Evolutionary conservation across 2,329 filamentous ascomycete genomes (phyloP), one percentile per base, ranked within the genome.

Genomic region (Pezicula carpinea): DNA sequence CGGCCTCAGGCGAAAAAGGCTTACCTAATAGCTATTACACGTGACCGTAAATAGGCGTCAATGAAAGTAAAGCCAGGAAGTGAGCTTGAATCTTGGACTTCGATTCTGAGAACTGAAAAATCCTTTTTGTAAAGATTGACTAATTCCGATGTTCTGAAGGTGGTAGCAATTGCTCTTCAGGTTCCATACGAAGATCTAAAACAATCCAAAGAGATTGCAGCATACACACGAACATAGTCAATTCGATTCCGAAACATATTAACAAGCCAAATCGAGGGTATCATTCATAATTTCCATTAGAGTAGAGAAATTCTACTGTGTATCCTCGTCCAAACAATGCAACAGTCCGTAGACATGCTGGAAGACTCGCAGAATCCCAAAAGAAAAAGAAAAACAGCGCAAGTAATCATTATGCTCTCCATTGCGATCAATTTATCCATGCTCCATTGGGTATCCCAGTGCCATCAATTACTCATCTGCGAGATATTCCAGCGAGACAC

Each of bases 291-390:
- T 51, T n/a, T 36, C 17, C 35, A 48, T 43, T 53, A 34, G n/a
- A 36, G 32, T 29, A 33, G 46, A 51, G 42, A 43, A 47, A 35
- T 40, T 39, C 42, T 51, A 38, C 50, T 43, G 33, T 47, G 43
- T 36, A 23, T 32, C 33, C 22, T 15, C 11, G 31, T 29, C 32
- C 29, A 17, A 52, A 48, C 36, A 42, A 46, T 38, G 38, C 35
- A 45, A 39, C 47, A 56, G 51, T 54, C 54, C 52, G 50, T 55
- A 50, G 53, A 56, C 54, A 50, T 53, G 45, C 51, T 49, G 48
- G 47, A 47, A 50, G 42, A 50, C 35, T 19, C 35, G 35, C 35
- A 38, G 15, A 19, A 18, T 13, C 21, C 17, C 35, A 38, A 15
- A 15, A 10, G 1, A 6, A 38, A 38, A 38, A 34, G 32, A 21